phyloP scores from a whole-genome alignment of 345 rosid genomes.

The Tarenaya hassleriana region DNA sequence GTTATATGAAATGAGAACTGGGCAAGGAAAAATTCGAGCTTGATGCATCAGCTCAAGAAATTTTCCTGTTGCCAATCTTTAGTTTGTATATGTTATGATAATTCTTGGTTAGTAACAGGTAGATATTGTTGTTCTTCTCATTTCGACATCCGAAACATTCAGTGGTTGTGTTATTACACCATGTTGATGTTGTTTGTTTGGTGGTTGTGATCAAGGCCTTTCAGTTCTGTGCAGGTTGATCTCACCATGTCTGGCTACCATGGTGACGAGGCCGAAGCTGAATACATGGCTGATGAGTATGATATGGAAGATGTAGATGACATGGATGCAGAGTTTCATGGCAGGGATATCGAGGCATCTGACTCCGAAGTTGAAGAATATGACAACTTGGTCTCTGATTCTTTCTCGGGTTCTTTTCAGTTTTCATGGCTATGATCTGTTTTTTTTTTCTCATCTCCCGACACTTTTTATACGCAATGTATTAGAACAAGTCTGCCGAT shows the following conservation, averaged over 20 bases:
- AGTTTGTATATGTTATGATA: background rate
- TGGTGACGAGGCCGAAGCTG: constrained; percentile 45
- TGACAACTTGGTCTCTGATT: constrained; percentile 40
- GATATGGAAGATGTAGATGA: constrained; percentile 61
- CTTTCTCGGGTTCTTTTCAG: constrained; percentile 1
- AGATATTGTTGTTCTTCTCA: too few species aligned
- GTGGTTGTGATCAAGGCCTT: constrained; percentile 13
- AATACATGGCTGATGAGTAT: constrained; percentile 57
- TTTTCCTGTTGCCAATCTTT: background rate
- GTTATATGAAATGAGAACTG: constrained; percentile 1
- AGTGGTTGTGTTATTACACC: too few species aligned
- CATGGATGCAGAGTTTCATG: constrained; percentile 46
- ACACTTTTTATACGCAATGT: background rate
- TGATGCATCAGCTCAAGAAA: background rate
- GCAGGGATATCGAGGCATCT: constrained; percentile 43
- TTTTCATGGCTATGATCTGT: background rate
- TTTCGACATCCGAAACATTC: too few species aligned
- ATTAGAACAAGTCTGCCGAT: constrained; percentile 32
- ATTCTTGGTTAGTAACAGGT: too few species aligned
- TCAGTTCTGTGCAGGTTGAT: constrained; percentile 16
- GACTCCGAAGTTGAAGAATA: constrained; percentile 68
- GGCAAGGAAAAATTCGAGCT: background rate
- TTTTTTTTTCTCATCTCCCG: background rate
- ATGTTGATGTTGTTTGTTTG: constrained; percentile 16
- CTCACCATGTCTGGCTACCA: constrained; percentile 48